phyloP scores from a whole-genome alignment of 2,329 filamentous ascomycete genomes.

The Curvularia eragrostidis region DNA sequence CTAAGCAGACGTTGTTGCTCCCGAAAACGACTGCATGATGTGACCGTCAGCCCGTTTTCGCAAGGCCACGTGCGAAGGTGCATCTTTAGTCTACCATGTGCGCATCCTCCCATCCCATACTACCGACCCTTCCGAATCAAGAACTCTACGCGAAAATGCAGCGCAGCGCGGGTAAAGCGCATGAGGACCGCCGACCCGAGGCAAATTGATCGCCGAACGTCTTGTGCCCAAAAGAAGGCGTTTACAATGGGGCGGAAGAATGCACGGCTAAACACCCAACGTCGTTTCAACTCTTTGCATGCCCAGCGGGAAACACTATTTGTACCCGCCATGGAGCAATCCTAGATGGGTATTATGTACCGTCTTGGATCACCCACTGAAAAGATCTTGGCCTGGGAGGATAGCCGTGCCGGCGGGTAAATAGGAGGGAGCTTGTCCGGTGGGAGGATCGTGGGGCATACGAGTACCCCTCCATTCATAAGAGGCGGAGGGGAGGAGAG shows the following conservation, averaged over 20 bases:
- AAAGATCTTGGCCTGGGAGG: slow-evolving; percentile 31
- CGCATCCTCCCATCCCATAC: neutral
- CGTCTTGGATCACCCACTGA: slow-evolving; percentile 26
- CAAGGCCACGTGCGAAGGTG: neutral
- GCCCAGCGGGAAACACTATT: slow-evolving; percentile 19
- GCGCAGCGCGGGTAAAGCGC: slow-evolving; percentile 11
- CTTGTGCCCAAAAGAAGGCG: slow-evolving; percentile 16
- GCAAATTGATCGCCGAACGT: slow-evolving; percentile 7
- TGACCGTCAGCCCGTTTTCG: neutral
- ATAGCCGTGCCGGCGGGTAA: slow-evolving; percentile 46
- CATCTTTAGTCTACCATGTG: neutral
- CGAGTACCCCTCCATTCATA: slow-evolving; percentile 36
- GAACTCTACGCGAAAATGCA: slow-evolving; percentile 5
- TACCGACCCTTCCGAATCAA: neutral
- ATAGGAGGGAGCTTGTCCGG: slow-evolving; percentile 25
- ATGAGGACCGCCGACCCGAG: slow-evolving; percentile 34
- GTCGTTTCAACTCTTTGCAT: neutral
- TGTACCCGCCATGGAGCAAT: slow-evolving; percentile 24
- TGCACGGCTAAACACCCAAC: slow-evolving; percentile 41
- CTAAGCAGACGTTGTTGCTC: neutral
- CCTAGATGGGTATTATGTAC: slow-evolving; percentile 18
- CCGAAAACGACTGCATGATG: neutral
- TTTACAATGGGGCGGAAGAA: slow-evolving; percentile 38
- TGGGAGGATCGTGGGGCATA: slow-evolving; percentile 27
- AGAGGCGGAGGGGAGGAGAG: slow-evolving; percentile 30